Base-by-base conservation (phyloP, 2,329 filamentous ascomycete genomes). In the Byssothecium circinans region DNA sequence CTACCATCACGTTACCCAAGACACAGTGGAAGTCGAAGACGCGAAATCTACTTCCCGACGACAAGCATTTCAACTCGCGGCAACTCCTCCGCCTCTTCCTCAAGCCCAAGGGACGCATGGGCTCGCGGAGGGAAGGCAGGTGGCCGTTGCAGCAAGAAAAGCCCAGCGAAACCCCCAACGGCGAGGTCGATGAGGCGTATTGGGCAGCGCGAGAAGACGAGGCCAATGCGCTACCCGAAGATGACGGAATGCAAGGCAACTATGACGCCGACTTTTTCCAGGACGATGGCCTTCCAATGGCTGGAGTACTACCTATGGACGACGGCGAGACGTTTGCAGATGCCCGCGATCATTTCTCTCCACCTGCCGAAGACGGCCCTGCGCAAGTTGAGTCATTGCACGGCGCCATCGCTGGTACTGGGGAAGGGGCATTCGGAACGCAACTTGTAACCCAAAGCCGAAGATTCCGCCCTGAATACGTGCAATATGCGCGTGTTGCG, bases 251-350 rank as follows among this genome's bases (percentile, higher is more conserved):
- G 2, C 78, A 83, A 58, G 91, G 91, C 51, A 86, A 95, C 65
- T 99, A 97, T 71, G 91, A 97, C 68, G 92, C 94, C 49, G 88
- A 97, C 71, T 99, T 97, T 81, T 99, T 97, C 77, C 87, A 94
- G 62, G 94, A 97, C 63, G 89, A 92, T 59, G 86, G 81, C 1
- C 75, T 91, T 54, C 85, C 86, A 1, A 81, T 89, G 60, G 77
- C 82, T 1, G 85, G 82, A 10, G 84, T 78, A 4, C 78, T 78
- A 15, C 78, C 79, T 22, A 85, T 86, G 34, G 87, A 88, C 27
- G 85, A 88, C 41, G 78, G 80, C 49, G 86, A 88, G 43, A 76
- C 79, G 50, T 94, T 94, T 70, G 87, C 88, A 3, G 89, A 94
- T 68, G 89, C 89, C 23, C 78, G 86, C 37, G 89, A 94, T 59